phyloP scores from a whole-genome alignment of 371 early-diverging fungal genomes.

The Mortierella sp. region DNA sequence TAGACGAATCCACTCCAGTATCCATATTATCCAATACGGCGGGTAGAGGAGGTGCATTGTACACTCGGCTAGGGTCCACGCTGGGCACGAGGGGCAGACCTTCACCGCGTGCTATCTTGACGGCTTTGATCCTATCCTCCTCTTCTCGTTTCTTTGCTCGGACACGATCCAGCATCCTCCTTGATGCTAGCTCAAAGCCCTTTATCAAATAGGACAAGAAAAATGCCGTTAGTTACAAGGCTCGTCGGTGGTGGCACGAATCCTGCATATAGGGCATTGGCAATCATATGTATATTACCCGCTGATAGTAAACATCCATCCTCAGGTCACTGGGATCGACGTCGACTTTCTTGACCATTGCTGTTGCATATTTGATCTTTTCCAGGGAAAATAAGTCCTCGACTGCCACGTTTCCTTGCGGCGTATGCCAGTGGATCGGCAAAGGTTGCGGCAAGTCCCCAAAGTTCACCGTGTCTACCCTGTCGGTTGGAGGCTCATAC shows the following conservation, averaged over 20 bases:
- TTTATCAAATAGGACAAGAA: background rate
- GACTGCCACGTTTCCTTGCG: conserved; percentile 10
- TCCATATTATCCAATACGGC: no score
- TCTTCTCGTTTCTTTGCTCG: background rate
- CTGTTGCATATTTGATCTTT: conserved; percentile 16
- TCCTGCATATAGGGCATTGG: background rate
- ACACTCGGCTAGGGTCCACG: no score
- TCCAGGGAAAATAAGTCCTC: conserved; percentile 25
- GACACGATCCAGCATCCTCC: conserved; percentile 15
- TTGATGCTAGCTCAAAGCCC: conserved; percentile 35
- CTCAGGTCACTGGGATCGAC: conserved; percentile 5
- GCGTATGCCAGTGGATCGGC: conserved; percentile 14
- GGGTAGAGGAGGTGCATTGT: no score
- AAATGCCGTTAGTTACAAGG: background rate
- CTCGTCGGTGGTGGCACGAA: background rate
- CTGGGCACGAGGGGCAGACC: background rate
- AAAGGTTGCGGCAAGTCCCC: background rate
- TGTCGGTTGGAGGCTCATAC: conserved; percentile 2
- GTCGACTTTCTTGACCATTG: conserved; percentile 10
- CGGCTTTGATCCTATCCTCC: background rate
- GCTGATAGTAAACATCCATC: conserved; percentile 24
- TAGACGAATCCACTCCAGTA: no score
- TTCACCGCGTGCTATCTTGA: background rate
- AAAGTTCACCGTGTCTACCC: background rate
- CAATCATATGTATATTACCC: conserved; percentile 10